These are phyloP conservation scores for Apiotrichum porosum DNA, from an alignment of 1,284 basidiomycete genomes.

Conservation along the genomic window DNA sequence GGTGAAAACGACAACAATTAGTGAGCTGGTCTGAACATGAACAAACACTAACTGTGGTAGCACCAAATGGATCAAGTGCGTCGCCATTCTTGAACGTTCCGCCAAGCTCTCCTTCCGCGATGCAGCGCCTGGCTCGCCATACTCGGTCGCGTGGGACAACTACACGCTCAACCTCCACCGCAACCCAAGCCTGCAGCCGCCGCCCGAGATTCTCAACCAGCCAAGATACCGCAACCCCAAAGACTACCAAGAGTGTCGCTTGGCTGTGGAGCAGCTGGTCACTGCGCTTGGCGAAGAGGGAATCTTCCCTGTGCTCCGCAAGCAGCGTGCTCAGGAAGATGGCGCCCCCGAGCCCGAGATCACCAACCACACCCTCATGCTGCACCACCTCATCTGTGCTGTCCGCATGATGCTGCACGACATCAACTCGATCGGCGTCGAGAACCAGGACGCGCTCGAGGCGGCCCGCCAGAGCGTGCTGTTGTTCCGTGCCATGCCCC, in stretches of 20 bases:
- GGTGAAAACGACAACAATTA: constrained; percentile 23
- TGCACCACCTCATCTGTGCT: constrained; percentile 39
- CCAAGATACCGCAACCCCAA: constrained; percentile 37
- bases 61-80: constrained; percentile 31
- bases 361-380: constrained; percentile 25
- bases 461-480: constrained; percentile 32
- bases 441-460: constrained; percentile 34
- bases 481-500: constrained; percentile 29
- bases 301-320: constrained; percentile 31
- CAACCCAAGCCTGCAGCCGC: constrained; percentile 15
- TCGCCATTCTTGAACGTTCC: constrained; percentile 36
- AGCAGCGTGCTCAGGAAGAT: constrained; percentile 28
- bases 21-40: constrained; percentile 18
- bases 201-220: constrained; percentile 36
- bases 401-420: constrained; percentile 39
- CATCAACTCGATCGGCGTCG: constrained; percentile 37
- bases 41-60: background rate
- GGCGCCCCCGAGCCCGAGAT: constrained; percentile 26
- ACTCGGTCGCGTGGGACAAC: constrained; percentile 27
- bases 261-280: constrained; percentile 29
- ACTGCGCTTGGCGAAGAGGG: constrained; percentile 33
- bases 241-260: constrained; percentile 30
- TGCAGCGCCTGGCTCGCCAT: constrained; percentile 33
- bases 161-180: constrained; percentile 20
- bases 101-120: constrained; percentile 38